Evolutionary conservation across 306 rosid species (phyloP), one percentile per base, ranked within the genome.

Genomic region (Abrus precatorius): DNA sequence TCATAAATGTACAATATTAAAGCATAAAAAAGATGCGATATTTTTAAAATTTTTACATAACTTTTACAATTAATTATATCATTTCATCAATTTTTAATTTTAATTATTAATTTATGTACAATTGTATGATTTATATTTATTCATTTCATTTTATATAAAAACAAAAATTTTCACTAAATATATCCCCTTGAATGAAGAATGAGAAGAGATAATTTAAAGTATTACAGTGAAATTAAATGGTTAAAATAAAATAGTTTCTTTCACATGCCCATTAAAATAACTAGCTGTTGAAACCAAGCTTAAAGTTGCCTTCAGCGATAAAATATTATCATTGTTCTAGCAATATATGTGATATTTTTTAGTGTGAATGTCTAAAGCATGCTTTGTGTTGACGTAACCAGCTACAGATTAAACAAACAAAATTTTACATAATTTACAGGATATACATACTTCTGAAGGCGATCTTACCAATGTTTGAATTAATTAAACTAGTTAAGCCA

Each of bases 371-470:
- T 5, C 3, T 20, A 62, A 48, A 85, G 90, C 92, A 85, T 85
- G 92, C 84, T 82, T 75, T 85, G 67, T 71, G 72, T 63, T 83
- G 86, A 76, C 63, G 89, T 90, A 80, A 85, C 77, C 87, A 72
- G 20, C 29, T 71, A 72, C 55, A 65, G 74, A 76, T 50, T 11
- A 55, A 72, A 74, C 53, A 75, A 75, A 38, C 27, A 13, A 38
- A 32, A 38, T 52, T 82, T 50, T 57, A 69, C 63, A 61, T 87
- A 75, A 60, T 78, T 85, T 67, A 72, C 33, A 30, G 53, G 40
- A 72, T 80, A 34, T 38, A 76, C 75, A 43, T 1, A 79, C 83
- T 81, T 86, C 61, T 72, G 72, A 74, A 53, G 85, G 88, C 47
- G 76, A 74, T 40, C 12, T 54, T 53, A 78, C 71, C 89, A 49